A percentile compares a stretch with the other conserved stretches of the same genome.
These are phyloP conservation scores for Teratosphaeria destructans DNA, from an alignment of 2,329 filamentous ascomycete genomes.

Conservation along the genomic window DNA sequence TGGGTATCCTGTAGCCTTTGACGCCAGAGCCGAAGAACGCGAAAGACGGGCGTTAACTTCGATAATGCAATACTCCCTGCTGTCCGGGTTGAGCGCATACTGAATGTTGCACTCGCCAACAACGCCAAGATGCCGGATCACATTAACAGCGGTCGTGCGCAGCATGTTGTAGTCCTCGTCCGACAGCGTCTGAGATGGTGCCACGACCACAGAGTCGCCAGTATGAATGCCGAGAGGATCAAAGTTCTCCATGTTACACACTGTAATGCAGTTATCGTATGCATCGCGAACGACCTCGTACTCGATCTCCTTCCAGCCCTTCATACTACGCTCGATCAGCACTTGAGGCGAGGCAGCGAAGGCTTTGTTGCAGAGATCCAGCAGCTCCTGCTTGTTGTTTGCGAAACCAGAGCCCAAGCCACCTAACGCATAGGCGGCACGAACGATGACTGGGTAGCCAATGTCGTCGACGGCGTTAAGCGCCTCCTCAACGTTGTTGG, in stretches of 20 bases:
- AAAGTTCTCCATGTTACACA: conserved; percentile 99
- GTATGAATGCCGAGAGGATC: conserved; percentile 97
- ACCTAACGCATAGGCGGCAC: conserved; percentile 90
- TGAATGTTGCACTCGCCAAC: conserved; percentile 99
- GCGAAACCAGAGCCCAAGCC: conserved; percentile 94
- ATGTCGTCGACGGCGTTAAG: conserved; percentile 81
- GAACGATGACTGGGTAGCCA: conserved; percentile 92
- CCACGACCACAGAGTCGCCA: conserved; percentile 95
- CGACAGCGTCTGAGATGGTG: conserved; percentile 89
- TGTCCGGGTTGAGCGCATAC: conserved; percentile 92
- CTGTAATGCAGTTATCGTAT: conserved; percentile 96
- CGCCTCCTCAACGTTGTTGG: conserved; percentile 78
- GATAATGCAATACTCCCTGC: conserved; percentile 95
- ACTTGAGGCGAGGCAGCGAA: conserved; percentile 93
- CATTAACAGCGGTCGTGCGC: conserved; percentile 89
- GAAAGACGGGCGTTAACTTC: conserved; percentile 97
- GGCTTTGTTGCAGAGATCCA: conserved; percentile 85
- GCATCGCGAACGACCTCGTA: conserved; percentile 96
- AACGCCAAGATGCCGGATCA: conserved; percentile 92
- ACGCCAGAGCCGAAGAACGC: conserved; percentile 86
- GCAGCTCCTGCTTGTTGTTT: conserved; percentile 70
- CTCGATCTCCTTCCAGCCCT: conserved; percentile 99
- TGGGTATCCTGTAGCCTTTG: conserved; percentile 94
- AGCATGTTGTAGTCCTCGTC: conserved; percentile 99
- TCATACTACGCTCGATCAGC: conserved; percentile 96